These are phyloP conservation scores for Pyrenochaeta sp. DNA, from an alignment of 2,329 filamentous ascomycete species.

Conservation along the genomic window DNA sequence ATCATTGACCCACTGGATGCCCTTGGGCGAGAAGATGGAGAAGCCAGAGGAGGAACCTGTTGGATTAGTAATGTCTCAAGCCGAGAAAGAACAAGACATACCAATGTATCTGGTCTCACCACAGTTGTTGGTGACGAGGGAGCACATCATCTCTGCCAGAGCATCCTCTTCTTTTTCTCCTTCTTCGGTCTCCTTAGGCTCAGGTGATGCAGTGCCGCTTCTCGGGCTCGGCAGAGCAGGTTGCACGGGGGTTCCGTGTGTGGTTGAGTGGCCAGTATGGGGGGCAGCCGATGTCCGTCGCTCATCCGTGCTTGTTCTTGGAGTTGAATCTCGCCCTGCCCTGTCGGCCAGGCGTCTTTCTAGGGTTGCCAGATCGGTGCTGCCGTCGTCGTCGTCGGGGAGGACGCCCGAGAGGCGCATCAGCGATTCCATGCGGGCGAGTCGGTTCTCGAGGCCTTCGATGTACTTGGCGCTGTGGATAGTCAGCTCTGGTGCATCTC, in stretches of 20 bases:
- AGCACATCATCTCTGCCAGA: conserved; percentile 98
- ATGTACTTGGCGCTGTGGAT: conserved; percentile 87
- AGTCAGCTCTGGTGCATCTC: conserved; percentile 7
- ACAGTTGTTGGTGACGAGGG: conserved; percentile 89
- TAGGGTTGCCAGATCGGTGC: conserved; percentile 85
- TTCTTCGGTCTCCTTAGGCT: conserved; percentile 51
- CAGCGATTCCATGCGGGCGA: conserved; percentile 95
- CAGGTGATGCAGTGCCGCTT: conserved; percentile 60
- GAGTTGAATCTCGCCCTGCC: conserved; percentile 34
- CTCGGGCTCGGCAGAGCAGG: conserved; percentile 58
- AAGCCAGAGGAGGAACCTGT: conserved; percentile 94
- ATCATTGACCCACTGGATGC: conserved; percentile 97
- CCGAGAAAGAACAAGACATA: conserved; percentile 51
- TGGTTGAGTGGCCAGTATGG: conserved; percentile 39
- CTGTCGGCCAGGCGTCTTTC: conserved; percentile 74
- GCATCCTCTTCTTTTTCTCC: conserved; percentile 75
- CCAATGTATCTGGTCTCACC: conserved; percentile 97
- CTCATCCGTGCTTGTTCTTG: conserved; percentile 41
- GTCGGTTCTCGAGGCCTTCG: conserved; percentile 90
- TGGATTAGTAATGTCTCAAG: conserved; percentile 29
- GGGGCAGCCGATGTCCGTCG: conserved; percentile 42
- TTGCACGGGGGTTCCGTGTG: conserved; percentile 52
- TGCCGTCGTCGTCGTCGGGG: conserved; percentile 82
- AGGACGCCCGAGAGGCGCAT: conserved; percentile 85
- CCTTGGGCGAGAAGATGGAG: conserved; percentile 97